Conservation (phyloP, 441 rosid species). For the Eruca vesicaria region DNA sequence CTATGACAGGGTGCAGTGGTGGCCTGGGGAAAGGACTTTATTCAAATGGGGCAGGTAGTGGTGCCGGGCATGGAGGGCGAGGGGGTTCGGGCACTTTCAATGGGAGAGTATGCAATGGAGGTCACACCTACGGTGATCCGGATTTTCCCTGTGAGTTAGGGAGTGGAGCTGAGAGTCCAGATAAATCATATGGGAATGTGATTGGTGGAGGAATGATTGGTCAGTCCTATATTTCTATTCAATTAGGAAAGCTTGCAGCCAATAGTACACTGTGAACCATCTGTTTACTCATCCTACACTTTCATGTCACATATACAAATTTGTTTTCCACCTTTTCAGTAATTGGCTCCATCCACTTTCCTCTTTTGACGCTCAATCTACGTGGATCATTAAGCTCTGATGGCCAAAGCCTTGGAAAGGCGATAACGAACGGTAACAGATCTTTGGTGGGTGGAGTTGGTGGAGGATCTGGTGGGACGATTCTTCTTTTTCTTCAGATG, state of each 20-base stretch:
- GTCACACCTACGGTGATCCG: constrained; percentile 81
- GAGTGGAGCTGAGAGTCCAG: constrained; percentile 92
- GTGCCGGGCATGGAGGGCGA: constrained; percentile 98
- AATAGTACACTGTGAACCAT: neutral
- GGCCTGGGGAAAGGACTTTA: constrained; percentile 91
- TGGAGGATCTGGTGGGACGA: constrained; percentile 98
- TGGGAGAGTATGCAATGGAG: constrained; percentile 83
- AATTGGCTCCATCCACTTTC: constrained; percentile 92
- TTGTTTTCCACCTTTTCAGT: constrained; percentile 49
- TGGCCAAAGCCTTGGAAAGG: constrained; percentile 76
- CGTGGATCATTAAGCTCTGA: constrained; percentile 81
- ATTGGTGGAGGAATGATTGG: constrained; percentile 99
- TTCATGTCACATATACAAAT: constrained; percentile 11
- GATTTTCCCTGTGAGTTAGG: constrained; percentile 98
- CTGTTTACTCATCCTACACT: constrained; percentile 7
- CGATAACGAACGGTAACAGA: constrained; percentile 42
- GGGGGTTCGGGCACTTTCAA: constrained; percentile 96
- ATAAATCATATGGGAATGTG: constrained; percentile 59
- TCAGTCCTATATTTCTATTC: constrained; percentile 31
- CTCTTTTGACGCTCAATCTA: constrained; percentile 68
- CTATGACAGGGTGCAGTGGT: constrained; percentile 79
- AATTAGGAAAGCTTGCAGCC: neutral
- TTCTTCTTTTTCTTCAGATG: constrained; percentile 93
- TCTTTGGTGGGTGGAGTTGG: constrained; percentile 90
- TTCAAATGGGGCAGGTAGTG: constrained; percentile 94